phyloP scores from a whole-genome alignment of 2,329 filamentous ascomycete species.

The Purpureocillium takamizusanense region DNA sequence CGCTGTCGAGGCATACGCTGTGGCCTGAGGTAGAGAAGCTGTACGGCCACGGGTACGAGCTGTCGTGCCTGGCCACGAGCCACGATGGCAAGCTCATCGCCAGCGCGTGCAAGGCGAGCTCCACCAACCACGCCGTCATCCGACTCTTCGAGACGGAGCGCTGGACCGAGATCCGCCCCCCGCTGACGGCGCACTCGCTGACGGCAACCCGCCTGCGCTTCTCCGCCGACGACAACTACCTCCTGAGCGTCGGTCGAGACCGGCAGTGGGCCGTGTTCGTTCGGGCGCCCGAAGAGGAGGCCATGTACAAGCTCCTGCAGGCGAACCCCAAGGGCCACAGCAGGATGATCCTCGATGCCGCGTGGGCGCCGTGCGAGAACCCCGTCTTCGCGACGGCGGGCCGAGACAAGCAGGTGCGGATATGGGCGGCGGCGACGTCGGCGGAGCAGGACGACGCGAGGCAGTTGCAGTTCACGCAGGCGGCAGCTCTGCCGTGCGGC shows the following conservation, averaged over 20 bases:
- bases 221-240: conserved; percentile 59
- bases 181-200: conserved; percentile 75
- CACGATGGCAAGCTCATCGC: conserved; percentile 70
- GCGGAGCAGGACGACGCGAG: conserved; percentile 20
- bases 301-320: conserved; percentile 47
- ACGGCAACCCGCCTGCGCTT: conserved; percentile 81
- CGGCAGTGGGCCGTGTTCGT: conserved; percentile 83
- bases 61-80: conserved; percentile 75
- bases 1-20: conserved; percentile 78
- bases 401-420: conserved; percentile 74
- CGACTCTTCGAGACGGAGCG: conserved; percentile 77
- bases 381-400: conserved; percentile 75
- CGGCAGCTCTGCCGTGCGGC: conserved; percentile 42
- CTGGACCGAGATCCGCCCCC: conserved; percentile 82
- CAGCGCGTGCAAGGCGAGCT: conserved; percentile 87
- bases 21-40: conserved; percentile 97
- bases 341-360: conserved; percentile 83
- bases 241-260: conserved; percentile 87
- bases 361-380: conserved; percentile 61
- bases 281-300: conserved; percentile 28
- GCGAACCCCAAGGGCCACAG: conserved; percentile 78
- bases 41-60: conserved; percentile 96
- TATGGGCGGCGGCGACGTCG: conserved; percentile 49
- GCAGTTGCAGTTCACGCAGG: conserved; percentile 39
- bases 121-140: conserved; percentile 88